A percentile compares a stretch with the other conserved stretches of the same genome.
Conservation (phyloP, 2,329 filamentous ascomycete genomes). For the Fusarium fracticaudum region DNA sequence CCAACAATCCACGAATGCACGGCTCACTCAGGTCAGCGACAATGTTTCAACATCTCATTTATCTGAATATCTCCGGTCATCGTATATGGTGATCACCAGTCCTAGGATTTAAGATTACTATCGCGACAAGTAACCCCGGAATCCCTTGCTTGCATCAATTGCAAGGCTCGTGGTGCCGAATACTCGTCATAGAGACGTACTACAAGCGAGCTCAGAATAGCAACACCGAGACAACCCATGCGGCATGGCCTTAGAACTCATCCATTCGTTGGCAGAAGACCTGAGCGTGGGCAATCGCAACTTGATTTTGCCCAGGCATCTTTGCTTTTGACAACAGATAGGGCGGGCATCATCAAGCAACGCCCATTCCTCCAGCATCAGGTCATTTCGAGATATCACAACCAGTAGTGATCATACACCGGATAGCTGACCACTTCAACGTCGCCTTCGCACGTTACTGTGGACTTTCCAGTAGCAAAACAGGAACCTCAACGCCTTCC, state of each 20-base stretch:
- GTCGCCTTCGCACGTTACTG: background rate
- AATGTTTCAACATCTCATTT: conserved; percentile 32
- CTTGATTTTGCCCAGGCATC: background rate
- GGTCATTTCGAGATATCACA: background rate
- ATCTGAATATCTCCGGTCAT: conserved; percentile 7
- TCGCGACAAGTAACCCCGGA: conserved; percentile 5
- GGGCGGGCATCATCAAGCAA: background rate
- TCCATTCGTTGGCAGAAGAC: conserved; percentile 13
- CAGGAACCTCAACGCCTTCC: background rate
- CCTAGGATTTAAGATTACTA: conserved; percentile 15
- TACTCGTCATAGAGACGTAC: conserved; percentile 24
- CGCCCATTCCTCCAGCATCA: background rate
- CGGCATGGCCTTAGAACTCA: conserved; percentile 3
- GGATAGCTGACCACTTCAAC: background rate
- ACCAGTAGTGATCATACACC: background rate
- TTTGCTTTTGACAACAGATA: background rate
- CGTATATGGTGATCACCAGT: background rate
- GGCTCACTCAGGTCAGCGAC: conserved; percentile 8
- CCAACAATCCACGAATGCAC: conserved; percentile 8
- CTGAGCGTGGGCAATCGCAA: background rate
- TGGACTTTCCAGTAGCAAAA: background rate
- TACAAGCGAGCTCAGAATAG: conserved; percentile 12
- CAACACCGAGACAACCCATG: conserved; percentile 19
- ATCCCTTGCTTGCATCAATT: conserved; percentile 22
- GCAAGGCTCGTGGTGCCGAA: conserved; percentile 1